Base-by-base conservation (phyloP, 495 filamentous ascomycete genomes). In the Sporormia fimetaria region DNA sequence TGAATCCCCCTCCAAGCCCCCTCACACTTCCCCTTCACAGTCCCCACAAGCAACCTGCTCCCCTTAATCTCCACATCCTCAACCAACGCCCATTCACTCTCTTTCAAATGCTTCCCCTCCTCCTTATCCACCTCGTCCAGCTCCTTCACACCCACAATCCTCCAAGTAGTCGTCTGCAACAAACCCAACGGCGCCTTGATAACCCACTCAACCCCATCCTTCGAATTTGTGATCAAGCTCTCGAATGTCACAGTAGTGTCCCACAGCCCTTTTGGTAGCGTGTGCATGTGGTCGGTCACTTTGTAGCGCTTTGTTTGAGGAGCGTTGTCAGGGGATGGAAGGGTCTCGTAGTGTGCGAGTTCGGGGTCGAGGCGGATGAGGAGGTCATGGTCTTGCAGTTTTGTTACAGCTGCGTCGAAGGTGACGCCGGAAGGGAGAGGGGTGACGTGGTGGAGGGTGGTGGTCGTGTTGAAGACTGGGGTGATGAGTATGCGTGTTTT, bases 271-370 rank as follows among this genome's bases (percentile, higher is more conserved):
- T 44, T 44, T 5, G 51, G 51, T 4, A 54, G 46, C 12, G 50
- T 49, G 33, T 54, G 51, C 51, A 54, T 54, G 41, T 45, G 36
- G 36, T 54, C 51, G 0, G 51, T 54, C n/a, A 50, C 40, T 30
- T 54, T 46, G 39, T 54, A 54, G 23, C 39, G 33, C 36, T 54
- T 54, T 28, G 51, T 47, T 21, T 37, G 15, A 5, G 45, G 45
- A 6, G 27, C 22, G 9, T 33, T 12, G 11, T 16, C 21, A 21
- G 27, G 30, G 9, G 51, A 12, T 21, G 38, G 38, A 6, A 42
- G 33, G 8, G 44, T 31, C 22, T 53, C 49, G 30, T 54, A 54
- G 37, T 45, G 41, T 2, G 51, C 34, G 26, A 50, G 31, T 28
- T 54, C 51, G 11, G 51, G 51, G 39, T 54, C 51, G 41, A 54